A percentile compares a stretch with the other conserved stretches of the same genome.
Conservation (phyloP, 2,329 filamentous ascomycete genomes). For the Colletotrichum sidae region DNA sequence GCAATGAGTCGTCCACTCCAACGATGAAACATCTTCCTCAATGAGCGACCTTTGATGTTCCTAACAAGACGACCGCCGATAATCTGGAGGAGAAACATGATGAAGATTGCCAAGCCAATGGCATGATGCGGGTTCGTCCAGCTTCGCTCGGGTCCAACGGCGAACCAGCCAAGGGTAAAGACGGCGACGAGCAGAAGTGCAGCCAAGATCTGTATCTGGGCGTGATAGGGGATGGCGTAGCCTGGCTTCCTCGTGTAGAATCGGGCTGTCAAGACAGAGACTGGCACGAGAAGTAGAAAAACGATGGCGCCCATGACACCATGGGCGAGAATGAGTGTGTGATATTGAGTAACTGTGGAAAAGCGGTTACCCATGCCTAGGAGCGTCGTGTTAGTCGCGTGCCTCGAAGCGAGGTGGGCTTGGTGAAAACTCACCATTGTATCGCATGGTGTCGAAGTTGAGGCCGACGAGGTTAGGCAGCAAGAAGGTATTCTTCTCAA, state of each 20-base stretch:
- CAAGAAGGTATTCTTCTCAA: conserved; percentile 80
- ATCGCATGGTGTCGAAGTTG: conserved; percentile 85
- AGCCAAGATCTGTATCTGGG: conserved; percentile 78
- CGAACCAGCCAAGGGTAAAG: conserved; percentile 81
- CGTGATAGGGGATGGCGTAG: conserved; percentile 75
- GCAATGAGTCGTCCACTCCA: conserved; percentile 86
- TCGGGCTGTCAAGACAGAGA: conserved; percentile 78
- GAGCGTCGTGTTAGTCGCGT: conserved; percentile 38
- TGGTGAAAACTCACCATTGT: conserved; percentile 73
- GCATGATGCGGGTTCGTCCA: conserved; percentile 87
- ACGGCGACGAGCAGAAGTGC: conserved; percentile 76
- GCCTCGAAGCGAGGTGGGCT: not conserved
- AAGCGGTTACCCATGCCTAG: conserved; percentile 87
- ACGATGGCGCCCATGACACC: conserved; percentile 78
- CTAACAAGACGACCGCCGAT: conserved; percentile 75
- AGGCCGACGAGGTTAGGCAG: conserved; percentile 81
- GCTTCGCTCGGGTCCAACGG: conserved; percentile 78
- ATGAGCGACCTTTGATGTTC: conserved; percentile 60
- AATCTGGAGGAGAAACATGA: conserved; percentile 77
- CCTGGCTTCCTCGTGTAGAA: conserved; percentile 75
- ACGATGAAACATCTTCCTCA: conserved; percentile 79
- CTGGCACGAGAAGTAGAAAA: conserved; percentile 79
- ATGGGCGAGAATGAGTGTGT: conserved; percentile 76
- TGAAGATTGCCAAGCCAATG: conserved; percentile 83
- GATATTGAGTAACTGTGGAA: conserved; percentile 75